Conservation (phyloP, 1,284 basidiomycete species). For the Pisolithus thermaeus region DNA sequence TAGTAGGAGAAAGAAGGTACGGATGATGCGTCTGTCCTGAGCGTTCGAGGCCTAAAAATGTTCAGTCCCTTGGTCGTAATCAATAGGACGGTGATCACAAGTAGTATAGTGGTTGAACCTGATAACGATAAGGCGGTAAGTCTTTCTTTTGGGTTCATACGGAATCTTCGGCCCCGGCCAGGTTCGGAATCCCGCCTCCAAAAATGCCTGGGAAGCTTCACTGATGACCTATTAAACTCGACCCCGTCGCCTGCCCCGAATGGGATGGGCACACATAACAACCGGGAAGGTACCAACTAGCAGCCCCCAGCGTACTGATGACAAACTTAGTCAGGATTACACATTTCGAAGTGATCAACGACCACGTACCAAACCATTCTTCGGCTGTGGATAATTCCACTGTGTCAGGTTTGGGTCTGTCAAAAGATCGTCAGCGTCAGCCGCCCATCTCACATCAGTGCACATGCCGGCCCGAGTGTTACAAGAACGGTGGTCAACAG, state of each 20-base stretch:
- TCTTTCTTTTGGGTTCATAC: too few relatives aligned
- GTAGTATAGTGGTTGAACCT: neutral
- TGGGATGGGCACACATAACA: neutral
- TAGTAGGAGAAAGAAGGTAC: too few relatives aligned
- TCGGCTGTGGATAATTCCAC: slow-evolving; percentile 23
- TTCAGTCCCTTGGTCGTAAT: neutral
- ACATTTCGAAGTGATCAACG: neutral
- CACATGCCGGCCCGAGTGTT: neutral
- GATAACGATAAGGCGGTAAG: neutral
- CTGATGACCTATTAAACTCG: too few relatives aligned
- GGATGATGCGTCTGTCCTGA: too few relatives aligned
- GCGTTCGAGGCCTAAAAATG: too few relatives aligned
- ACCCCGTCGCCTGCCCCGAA: neutral
- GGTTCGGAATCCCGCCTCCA: too few relatives aligned
- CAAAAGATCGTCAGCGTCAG: neutral
- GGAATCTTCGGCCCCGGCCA: too few relatives aligned
- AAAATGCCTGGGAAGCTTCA: too few relatives aligned
- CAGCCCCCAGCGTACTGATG: neutral
- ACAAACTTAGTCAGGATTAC: too few relatives aligned
- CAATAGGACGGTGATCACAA: neutral
- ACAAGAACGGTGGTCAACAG: neutral
- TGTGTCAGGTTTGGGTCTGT: slow-evolving; percentile 14
- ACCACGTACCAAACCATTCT: slow-evolving; percentile 20
- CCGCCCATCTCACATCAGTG: neutral
- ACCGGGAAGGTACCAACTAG: neutral